Evolutionary conservation across 176 grass and related monocot species (phyloP).

Genomic region (Thalia dealbata): DNA sequence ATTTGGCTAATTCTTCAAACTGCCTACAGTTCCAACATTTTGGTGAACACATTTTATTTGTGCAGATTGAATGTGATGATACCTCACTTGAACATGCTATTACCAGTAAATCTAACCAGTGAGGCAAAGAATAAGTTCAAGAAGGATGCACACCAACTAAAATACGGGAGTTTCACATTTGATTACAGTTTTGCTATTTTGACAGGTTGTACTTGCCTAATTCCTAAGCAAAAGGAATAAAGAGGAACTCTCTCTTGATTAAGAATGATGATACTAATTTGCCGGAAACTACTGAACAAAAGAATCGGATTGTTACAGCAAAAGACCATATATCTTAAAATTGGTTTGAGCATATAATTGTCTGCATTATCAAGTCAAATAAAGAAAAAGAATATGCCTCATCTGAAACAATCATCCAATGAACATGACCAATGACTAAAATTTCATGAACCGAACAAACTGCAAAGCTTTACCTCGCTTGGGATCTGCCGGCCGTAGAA

Average conservation of each 20-base stretch:
- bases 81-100: neutral
- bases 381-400: neutral
- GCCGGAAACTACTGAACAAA: neutral
- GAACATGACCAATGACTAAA: neutral
- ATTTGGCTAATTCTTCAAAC: neutral
- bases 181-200: no score
- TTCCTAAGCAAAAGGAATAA: no score
- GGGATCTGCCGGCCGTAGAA: constrained; percentile 8
- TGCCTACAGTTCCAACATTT: neutral
- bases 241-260: no score
- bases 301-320: neutral
- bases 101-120: neutral
- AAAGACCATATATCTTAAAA: neutral
- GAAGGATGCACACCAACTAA: neutral
- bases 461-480: neutral
- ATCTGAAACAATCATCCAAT: neutral
- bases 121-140: neutral
- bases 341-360: neutral
- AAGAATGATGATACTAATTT: neutral
- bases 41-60: neutral
- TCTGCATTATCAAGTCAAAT: neutral
- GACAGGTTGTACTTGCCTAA: no score
- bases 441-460: neutral
- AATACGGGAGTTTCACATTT: no score
- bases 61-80: neutral